phyloP scores from a whole-genome alignment of 2,329 filamentous ascomycete genomes.

The Thermomyces lanuginosus region DNA sequence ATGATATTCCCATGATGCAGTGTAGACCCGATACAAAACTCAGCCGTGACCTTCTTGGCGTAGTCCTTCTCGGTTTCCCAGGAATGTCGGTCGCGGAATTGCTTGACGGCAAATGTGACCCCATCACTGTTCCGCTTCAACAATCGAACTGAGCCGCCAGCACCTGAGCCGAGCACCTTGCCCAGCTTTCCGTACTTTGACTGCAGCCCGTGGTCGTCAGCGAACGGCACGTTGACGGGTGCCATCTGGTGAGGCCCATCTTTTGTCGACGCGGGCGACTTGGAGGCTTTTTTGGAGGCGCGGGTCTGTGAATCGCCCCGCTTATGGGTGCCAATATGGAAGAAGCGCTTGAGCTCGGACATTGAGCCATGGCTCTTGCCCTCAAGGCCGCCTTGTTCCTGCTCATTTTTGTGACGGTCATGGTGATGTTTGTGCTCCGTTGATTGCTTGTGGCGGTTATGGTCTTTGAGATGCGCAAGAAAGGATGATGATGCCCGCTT shows the following conservation, averaged over 20 bases:
- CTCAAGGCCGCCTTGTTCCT: slow-evolving; percentile 27
- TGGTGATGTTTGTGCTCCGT: slow-evolving; percentile 24
- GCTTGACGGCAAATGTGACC: slow-evolving; percentile 92
- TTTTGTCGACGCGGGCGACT: slow-evolving; percentile 32
- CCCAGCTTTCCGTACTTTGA: slow-evolving; percentile 94
- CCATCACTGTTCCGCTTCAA: slow-evolving; percentile 89
- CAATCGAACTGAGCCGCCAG: slow-evolving; percentile 81
- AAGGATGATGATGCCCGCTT: slow-evolving; percentile 41
- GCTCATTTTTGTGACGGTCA: no score
- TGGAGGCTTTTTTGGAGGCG: slow-evolving; percentile 38
- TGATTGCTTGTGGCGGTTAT: slow-evolving; percentile 31
- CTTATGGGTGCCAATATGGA: slow-evolving; percentile 57
- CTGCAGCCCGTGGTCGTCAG: slow-evolving; percentile 76
- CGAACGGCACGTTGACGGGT: slow-evolving; percentile 55
- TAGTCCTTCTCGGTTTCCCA: slow-evolving; percentile 94
- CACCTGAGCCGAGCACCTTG: slow-evolving; percentile 81
- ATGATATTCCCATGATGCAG: slow-evolving; percentile 97
- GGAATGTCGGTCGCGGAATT: slow-evolving; percentile 78
- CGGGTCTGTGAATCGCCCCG: slow-evolving; percentile 46
- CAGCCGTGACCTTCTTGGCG: slow-evolving; percentile 92
- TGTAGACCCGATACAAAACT: slow-evolving; percentile 95
- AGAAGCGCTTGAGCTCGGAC: slow-evolving; percentile 91
- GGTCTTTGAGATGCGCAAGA: slow-evolving; percentile 29
- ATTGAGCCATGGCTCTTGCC: slow-evolving; percentile 59
- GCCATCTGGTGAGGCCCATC: slow-evolving; percentile 38